Evolutionary conservation across 306 rosid species (phyloP).

Genomic region (Erythrophleum fordii): DNA sequence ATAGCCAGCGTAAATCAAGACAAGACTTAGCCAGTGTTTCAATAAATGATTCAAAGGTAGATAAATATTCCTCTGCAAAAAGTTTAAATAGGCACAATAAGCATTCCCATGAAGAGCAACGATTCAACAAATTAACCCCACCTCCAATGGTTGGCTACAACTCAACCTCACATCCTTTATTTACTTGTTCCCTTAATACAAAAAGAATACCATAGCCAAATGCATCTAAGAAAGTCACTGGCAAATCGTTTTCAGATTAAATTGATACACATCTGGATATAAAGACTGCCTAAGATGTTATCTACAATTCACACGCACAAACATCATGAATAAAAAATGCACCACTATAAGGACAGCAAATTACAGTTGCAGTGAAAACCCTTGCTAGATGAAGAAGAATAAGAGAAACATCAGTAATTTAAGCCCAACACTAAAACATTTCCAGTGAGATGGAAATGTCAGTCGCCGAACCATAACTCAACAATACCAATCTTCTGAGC

Average conservation of each 20-base stretch:
- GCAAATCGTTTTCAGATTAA: not conserved
- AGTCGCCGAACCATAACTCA: conserved; percentile 4
- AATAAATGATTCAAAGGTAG: not conserved
- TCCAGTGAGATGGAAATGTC: not conserved
- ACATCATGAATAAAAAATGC: conserved; percentile 2
- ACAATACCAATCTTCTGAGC: not conserved
- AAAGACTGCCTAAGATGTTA: conserved; percentile 14
- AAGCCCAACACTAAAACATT: conserved; percentile 8
- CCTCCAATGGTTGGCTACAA: not conserved
- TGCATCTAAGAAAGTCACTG: not conserved
- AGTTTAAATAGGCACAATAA: not conserved
- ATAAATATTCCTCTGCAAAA: not conserved
- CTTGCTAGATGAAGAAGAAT: not conserved
- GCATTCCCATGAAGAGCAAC: not conserved
- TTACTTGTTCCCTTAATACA: conserved; percentile 7
- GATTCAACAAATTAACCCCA: not conserved
- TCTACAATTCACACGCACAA: conserved; percentile 14
- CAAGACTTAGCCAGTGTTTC: not conserved
- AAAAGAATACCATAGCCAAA: not conserved
- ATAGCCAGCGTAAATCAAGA: not conserved
- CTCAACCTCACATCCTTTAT: not conserved
- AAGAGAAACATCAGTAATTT: not conserved
- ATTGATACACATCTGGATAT: conserved; percentile 8
- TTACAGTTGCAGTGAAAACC: not conserved
- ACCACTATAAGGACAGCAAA: not conserved